A percentile compares a stretch with the other conserved stretches of the same genome.
phyloP scores from a whole-genome alignment of 805 yeast genomes.

The Alloascoidea africana region DNA sequence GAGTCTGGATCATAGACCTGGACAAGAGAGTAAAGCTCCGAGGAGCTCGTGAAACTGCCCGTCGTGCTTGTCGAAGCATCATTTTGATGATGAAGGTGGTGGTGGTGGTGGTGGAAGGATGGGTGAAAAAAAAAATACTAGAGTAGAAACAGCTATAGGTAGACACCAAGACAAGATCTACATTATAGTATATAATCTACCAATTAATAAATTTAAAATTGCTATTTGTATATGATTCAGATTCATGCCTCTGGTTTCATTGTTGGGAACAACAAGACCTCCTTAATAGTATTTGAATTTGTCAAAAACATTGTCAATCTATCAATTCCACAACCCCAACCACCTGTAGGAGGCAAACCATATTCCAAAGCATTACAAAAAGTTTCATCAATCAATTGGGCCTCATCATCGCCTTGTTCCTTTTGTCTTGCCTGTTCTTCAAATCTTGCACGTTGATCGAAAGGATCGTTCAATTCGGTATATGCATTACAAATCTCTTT shows the following conservation, averaged over 20 bases:
- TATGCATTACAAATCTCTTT: conserved; percentile 97
- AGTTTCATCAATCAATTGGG: conserved; percentile 89
- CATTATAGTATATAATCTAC: no score
- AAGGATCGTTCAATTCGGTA: conserved; percentile 98
- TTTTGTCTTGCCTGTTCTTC: conserved; percentile 99
- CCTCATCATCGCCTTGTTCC: conserved; percentile 98
- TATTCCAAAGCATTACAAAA: conserved; percentile 96
- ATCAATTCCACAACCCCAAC: conserved; percentile 99
- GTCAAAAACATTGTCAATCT: conserved; percentile 97
- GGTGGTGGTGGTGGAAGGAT: no score
- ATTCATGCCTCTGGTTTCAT: conserved; percentile 99
- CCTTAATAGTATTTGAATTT: conserved; percentile 92
- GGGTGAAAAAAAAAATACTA: no score
- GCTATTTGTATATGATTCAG: no score
- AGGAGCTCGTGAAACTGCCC: no score
- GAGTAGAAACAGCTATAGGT: no score
- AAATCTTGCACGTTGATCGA: conserved; percentile 93
- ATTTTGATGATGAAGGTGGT: no score
- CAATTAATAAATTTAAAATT: no score
- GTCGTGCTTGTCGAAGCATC: no score
- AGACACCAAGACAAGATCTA: no score
- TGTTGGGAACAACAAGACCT: conserved; percentile 94
- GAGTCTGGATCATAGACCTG: no score
- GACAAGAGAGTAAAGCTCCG: no score
- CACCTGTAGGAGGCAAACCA: conserved; percentile 98